Evolutionary conservation across 1,284 basidiomycete genomes (phyloP), one percentile per base, ranked within the genome.

Genomic region (Schizophyllum commune): DNA sequence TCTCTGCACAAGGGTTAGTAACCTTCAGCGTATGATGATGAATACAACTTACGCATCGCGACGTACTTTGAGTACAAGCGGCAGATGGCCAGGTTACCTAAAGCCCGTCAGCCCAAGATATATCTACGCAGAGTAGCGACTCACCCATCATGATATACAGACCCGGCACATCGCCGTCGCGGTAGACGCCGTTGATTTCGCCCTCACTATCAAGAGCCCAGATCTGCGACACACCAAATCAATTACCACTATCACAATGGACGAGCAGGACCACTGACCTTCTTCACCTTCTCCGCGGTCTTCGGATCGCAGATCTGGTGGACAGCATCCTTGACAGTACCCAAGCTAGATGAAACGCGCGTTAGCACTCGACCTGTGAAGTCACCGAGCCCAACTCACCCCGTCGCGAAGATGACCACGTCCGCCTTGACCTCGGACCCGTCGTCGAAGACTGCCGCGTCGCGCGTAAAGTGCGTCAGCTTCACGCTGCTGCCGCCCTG

Each of bases 391-490:
- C 4, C 4, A 17, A 58, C 73, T 61, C 68, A 85, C 75, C 85
- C 85, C 7, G 85, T 87, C 1, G 83, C 82, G 70, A 83, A 83
- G 52, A 91, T 68, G 39, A 91, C 79, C 15, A 86, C 78, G 68
- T 91, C 88, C 34, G 81, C 84, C 7, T 81, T 72, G 20, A 89
- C 68, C 61, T 79, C 78, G 56, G 77, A 81, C n/a, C 86, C 86
- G 62, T 91, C 77, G 58, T 81, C 79, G 64, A 90, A 90, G 53
- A 77, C 74, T 13, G 89, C 66, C 0, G 82, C 82, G 13, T 70
- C 74, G 63, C 78, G 75, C 0, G 79, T 83, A 68, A 82, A 85
- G 32, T 69, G 68, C 61, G 79, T 71, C 63, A 91, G 83, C 60
- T 78, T 74, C 13, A 47, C 39, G 39, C 39, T 17, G 13, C 17